These are phyloP conservation scores for Pyricularia pennisetigena DNA, from an alignment of 2,329 filamentous ascomycete genomes.

Conservation along the genomic window DNA sequence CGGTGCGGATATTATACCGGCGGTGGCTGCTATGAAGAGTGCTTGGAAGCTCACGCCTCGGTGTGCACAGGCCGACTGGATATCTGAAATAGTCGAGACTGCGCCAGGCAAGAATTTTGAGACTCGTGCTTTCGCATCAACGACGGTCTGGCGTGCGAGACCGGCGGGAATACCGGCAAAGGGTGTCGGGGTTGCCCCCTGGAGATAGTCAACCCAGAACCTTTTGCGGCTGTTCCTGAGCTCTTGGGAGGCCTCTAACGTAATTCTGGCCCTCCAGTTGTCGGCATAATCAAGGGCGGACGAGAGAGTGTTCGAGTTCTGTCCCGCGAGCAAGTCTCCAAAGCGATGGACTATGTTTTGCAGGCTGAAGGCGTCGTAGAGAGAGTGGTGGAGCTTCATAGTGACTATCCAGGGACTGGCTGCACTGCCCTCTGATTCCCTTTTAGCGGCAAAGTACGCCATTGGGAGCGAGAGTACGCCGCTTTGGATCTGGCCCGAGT, in stretches of 20 bases:
- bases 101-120: constrained; percentile 36
- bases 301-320: too few relatives aligned
- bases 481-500: background rate
- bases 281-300: background rate
- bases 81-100: constrained; percentile 23
- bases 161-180: background rate
- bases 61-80: constrained; percentile 28
- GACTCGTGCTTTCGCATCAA: background rate
- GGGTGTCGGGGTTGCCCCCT: constrained; percentile 5
- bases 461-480: constrained; percentile 12
- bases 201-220: constrained; percentile 35
- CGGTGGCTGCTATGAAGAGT: constrained; percentile 56
- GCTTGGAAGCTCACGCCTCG: constrained; percentile 61
- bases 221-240: constrained; percentile 10
- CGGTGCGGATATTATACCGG: constrained; percentile 15
- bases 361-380: constrained; percentile 82
- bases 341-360: constrained; percentile 45
- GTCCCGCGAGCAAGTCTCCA: constrained; percentile 9
- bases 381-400: constrained; percentile 68
- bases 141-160: background rate
- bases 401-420: constrained; percentile 23
- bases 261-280: background rate
- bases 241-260: background rate
- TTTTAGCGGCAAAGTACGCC: constrained; percentile 13
- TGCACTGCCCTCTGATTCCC: constrained; percentile 2